Base-by-base conservation (phyloP, 768 basidiomycete genomes). In the Lactarius psammicola region DNA sequence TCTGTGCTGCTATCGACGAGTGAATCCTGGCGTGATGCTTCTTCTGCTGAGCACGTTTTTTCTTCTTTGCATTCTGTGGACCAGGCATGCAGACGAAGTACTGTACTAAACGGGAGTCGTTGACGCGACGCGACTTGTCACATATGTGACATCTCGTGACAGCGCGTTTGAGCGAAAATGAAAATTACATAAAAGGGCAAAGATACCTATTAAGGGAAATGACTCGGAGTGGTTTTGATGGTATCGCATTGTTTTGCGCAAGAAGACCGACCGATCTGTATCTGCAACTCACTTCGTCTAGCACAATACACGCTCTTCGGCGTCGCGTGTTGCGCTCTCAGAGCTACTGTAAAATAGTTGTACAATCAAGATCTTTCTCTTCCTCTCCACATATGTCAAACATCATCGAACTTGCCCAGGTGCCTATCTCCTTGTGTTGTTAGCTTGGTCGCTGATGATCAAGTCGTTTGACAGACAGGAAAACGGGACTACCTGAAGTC, bases 401-500 rank as follows among this genome's bases (percentile, higher is more conserved):
- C 57, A 74, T 69, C 59, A 67, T 76, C 61, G 75, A 75, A 70
- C 66, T 76, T 36, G 75, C 75, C 20, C 75, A 76, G 75, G 75
- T 75, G 62, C 38, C 58, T 18, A 40, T 23, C 40, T 65, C 23
- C 53, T 58, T 49, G 15, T 40, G 23, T 56, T 64, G 18, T 20
- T 30, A 54, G 54, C 49, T n/a, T 28, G 58, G n/a, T 56, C 28
- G 40, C 55, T 59, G 59, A 60, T 30, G 36, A 59, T 53, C 46
- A n/a, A 4, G 23, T 36, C 68, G 8, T 28, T 63, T 56, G 67
- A 26, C 76, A 98, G 94, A 98, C 96, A 18, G 92, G 84, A 72
- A 99, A 98, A 76, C 85, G 97, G 75, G 97, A 99, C 79, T 80
- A 88, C 71, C 78, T 99, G 60, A 89, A 85, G 73, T 81, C 82